Percentiles rank a stretch among this genome's conserved stretches.
phyloP scores from a whole-genome alignment of 2,329 filamentous ascomycete genomes.

The Fusarium poae region DNA sequence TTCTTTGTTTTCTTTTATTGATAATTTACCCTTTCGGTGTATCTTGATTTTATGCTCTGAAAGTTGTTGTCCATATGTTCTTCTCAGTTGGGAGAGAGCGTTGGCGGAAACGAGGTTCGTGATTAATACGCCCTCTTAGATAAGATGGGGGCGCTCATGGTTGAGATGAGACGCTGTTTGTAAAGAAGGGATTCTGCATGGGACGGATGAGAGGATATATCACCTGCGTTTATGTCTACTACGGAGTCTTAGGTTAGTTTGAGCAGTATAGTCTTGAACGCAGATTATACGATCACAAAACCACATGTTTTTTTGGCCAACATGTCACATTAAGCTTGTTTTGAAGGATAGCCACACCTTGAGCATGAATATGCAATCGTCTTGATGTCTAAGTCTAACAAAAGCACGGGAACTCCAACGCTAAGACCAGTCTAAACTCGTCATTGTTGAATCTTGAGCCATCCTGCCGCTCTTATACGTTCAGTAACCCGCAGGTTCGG shows the following conservation, averaged over 20 bases:
- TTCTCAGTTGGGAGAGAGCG: slow-evolving; percentile 31
- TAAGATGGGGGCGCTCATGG: slow-evolving; percentile 39
- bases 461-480: not conserved
- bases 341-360: not conserved
- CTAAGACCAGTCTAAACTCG: not conserved
- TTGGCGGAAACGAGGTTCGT: slow-evolving; percentile 31
- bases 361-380: not conserved
- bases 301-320: slow-evolving; percentile 1
- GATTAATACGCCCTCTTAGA: slow-evolving; percentile 41
- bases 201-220: slow-evolving; percentile 43
- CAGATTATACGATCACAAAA: slow-evolving; percentile 45
- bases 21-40: slow-evolving; percentile 53
- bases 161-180: slow-evolving; percentile 38
- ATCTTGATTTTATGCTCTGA: slow-evolving; percentile 44
- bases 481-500: slow-evolving; percentile 65
- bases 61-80: slow-evolving; percentile 41
- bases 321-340: not conserved
- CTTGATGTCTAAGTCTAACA: not conserved
- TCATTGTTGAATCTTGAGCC: not conserved
- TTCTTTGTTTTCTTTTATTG: slow-evolving; percentile 51
- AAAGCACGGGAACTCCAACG: slow-evolving; percentile 14
- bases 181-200: slow-evolving; percentile 27
- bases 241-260: slow-evolving; percentile 46
- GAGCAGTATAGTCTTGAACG: slow-evolving; percentile 46
- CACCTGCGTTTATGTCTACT: slow-evolving; percentile 49